These are phyloP conservation scores for Ceratobasidium sp. DNA, from an alignment of 1,284 basidiomycete genomes.

Conservation along the genomic window DNA sequence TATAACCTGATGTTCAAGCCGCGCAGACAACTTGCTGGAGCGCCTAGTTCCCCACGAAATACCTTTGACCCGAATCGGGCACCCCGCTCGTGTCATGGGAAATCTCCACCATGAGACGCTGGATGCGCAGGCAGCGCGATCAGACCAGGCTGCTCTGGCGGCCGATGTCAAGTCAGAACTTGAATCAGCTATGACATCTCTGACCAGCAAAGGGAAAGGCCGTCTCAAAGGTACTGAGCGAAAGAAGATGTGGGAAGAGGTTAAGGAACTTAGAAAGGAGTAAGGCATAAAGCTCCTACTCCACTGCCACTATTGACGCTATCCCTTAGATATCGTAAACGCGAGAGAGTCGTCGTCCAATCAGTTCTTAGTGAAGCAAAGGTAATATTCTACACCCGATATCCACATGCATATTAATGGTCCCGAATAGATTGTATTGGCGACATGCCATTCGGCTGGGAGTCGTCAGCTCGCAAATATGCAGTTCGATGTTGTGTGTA, in stretches of 20 bases:
- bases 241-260: constrained; percentile 91
- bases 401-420: not conserved
- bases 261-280: constrained; percentile 91
- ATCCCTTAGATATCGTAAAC: constrained; percentile 76
- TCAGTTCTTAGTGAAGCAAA: constrained; percentile 83
- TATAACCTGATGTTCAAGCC: not conserved
- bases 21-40: constrained; percentile 82
- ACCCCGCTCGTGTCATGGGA: constrained; percentile 92
- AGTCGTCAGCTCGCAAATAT: constrained; percentile 79
- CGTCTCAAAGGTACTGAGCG: constrained; percentile 74
- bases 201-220: constrained; percentile 84
- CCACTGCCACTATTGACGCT: constrained; percentile 29
- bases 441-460: constrained; percentile 93
- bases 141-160: constrained; percentile 81
- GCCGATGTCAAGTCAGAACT: constrained; percentile 89
- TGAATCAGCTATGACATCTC: constrained; percentile 69
- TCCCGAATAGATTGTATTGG: constrained; percentile 75
- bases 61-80: constrained; percentile 81
- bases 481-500: constrained; percentile 89
- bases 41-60: constrained; percentile 65
- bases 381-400: constrained; percentile 55
- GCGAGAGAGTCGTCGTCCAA: constrained; percentile 85
- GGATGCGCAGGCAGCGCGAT: constrained; percentile 85
- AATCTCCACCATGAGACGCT: constrained; percentile 81
- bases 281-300: constrained; percentile 56